A percentile compares a stretch with the other conserved stretches of the same genome.
Evolutionary conservation across 257 asterid species (phyloP).

Genomic region (Fraxinus excelsior): DNA sequence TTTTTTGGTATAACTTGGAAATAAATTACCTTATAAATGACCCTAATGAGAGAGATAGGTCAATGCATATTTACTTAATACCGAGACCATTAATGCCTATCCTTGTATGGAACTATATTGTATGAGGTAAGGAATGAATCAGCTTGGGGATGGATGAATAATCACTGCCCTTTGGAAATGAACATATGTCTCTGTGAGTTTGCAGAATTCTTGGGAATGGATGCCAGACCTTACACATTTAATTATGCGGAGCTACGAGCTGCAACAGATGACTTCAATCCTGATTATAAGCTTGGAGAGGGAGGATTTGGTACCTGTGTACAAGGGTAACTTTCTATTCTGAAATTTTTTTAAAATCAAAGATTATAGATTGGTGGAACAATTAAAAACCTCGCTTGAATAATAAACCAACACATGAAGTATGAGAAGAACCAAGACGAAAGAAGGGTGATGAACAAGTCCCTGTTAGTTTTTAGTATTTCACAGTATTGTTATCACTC

Average conservation of each 20-base stretch:
- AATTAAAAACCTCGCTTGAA: not conserved
- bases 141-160: not conserved
- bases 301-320: conserved; percentile 67
- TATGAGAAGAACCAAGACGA: not conserved
- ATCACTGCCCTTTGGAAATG: not conserved
- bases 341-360: not conserved
- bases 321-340: conserved; percentile 38
- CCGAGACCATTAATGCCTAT: not conserved
- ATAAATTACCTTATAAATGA: not conserved
- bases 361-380: not conserved
- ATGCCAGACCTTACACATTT: conserved; percentile 50
- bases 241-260: conserved; percentile 45
- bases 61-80: not conserved
- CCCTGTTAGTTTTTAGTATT: not conserved
- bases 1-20: too few species aligned
- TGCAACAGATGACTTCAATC: conserved; percentile 49
- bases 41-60: not conserved
- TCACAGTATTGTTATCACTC: not conserved
- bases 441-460: not conserved
- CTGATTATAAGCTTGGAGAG: conserved; percentile 53
- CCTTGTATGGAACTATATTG: not conserved
- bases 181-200: not conserved
- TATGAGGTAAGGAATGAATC: not conserved
- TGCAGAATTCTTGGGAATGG: conserved; percentile 51
- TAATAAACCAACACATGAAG: not conserved